Evolutionary conservation across 495 filamentous ascomycete genomes (phyloP).

Genomic region (Bacidia gigantensis): DNA sequence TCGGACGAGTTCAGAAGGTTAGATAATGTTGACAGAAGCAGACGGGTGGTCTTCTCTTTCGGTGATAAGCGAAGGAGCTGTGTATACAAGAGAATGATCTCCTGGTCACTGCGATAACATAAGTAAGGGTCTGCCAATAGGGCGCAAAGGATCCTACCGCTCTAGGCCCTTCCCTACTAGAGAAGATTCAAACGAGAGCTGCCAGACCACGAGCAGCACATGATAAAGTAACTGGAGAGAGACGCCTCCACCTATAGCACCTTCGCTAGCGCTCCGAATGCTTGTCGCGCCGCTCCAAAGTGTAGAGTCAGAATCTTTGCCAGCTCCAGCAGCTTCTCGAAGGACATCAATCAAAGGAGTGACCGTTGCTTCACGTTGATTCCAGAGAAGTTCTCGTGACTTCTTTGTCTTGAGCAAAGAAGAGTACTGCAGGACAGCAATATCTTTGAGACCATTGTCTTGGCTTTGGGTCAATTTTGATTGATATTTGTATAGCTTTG

Average conservation of each 20-base stretch:
- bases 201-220: constrained; percentile 84
- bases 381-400: constrained; percentile 79
- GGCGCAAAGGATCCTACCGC: constrained; percentile 38
- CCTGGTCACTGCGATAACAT: constrained; percentile 56
- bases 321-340: constrained; percentile 57
- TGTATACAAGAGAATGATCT: constrained; percentile 80
- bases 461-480: constrained; percentile 63
- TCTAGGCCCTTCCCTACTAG: constrained; percentile 76
- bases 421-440: constrained; percentile 85
- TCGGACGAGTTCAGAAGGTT: constrained; percentile 58
- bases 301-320: constrained; percentile 51
- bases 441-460: constrained; percentile 84
- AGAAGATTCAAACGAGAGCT: constrained; percentile 80
- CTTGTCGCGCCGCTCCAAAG: constrained; percentile 48
- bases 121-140: constrained; percentile 1
- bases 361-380: constrained; percentile 68
- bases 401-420: constrained; percentile 62
- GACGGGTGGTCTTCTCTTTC: constrained; percentile 93
- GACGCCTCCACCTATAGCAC: constrained; percentile 62
- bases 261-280: constrained; percentile 42
- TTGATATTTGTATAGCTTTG: constrained; percentile 77
- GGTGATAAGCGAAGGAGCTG: constrained; percentile 81
- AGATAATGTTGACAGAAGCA: constrained; percentile 74
- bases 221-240: constrained; percentile 91
- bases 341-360: constrained; percentile 72